Conservation (phyloP, 495 filamentous ascomycete genomes). For the Friedmanniomyces endolithicus region DNA sequence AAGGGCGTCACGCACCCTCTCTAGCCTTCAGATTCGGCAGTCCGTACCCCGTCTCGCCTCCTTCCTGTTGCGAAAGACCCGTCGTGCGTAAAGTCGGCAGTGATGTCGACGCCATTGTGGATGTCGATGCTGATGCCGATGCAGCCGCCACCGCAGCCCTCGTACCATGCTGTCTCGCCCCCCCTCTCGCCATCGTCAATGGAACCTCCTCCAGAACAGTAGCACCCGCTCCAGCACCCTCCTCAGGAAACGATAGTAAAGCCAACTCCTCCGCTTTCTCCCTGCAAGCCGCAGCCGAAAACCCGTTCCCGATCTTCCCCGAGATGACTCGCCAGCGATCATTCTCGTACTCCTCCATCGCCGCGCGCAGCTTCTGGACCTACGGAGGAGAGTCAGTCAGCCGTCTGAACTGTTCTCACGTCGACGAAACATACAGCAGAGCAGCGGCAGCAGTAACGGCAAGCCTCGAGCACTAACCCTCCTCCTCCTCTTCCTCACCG, state of each 20-base stretch:
- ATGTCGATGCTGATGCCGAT: not conserved
- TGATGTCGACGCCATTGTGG: not conserved
- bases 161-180: no score
- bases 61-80: not conserved
- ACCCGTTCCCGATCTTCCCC: constrained; percentile 73
- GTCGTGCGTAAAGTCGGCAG: not conserved
- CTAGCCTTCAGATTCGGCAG: not conserved
- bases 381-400: constrained; percentile 31
- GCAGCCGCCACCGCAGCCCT: not conserved
- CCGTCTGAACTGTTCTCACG: constrained; percentile 15
- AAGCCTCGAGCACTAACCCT: constrained; percentile 3
- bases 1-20: constrained; percentile 2
- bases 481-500: not conserved
- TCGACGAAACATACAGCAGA: not conserved
- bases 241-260: not conserved
- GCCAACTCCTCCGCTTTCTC: constrained; percentile 55
- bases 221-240: not conserved
- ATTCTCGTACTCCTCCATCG: constrained; percentile 76
- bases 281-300: constrained; percentile 71
- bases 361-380: constrained; percentile 66
- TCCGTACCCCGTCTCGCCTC: not conserved
- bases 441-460: not conserved
- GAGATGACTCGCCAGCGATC: constrained; percentile 82
- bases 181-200: no score
- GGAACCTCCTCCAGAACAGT: not conserved